phyloP scores from a whole-genome alignment of 176 grass and related monocot species.

The Pharus latifolius region DNA sequence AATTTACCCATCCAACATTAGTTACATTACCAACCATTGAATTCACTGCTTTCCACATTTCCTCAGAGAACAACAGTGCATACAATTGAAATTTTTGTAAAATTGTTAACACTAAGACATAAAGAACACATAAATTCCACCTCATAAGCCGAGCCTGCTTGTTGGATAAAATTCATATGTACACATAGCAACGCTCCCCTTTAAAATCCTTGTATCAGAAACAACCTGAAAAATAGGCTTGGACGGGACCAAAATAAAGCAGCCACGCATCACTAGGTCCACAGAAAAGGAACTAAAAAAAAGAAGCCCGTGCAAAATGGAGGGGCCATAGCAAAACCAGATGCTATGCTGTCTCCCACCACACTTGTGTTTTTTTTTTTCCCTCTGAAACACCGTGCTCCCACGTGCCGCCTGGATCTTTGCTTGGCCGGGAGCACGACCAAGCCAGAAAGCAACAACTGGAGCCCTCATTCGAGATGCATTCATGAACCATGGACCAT shows the following conservation, averaged over 20 bases:
- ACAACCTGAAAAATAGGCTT: not conserved
- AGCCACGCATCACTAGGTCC: not conserved
- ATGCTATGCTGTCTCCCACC: not conserved
- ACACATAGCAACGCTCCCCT: no score
- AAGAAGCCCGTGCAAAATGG: not conserved
- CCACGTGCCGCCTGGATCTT: constrained; percentile 14
- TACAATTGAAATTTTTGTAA: no score
- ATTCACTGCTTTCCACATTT: not conserved
- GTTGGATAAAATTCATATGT: no score
- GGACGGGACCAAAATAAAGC: not conserved
- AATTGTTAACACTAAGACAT: no score
- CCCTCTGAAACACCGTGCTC: constrained; percentile 8
- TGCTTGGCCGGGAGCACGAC: not conserved
- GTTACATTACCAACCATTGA: no score
- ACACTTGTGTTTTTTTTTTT: no score
- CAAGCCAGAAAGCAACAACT: not conserved
- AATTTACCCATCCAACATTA: not conserved
- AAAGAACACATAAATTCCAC: no score
- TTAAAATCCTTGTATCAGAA: no score
- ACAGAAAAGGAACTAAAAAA: not conserved
- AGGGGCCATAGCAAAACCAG: not conserved
- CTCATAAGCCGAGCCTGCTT: no score
- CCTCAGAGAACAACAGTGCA: no score
- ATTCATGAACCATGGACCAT: not conserved
- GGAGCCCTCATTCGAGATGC: not conserved